These are phyloP conservation scores for Galeopsis tetrahit DNA, from an alignment of 257 asterid species.

Conservation along the genomic window DNA sequence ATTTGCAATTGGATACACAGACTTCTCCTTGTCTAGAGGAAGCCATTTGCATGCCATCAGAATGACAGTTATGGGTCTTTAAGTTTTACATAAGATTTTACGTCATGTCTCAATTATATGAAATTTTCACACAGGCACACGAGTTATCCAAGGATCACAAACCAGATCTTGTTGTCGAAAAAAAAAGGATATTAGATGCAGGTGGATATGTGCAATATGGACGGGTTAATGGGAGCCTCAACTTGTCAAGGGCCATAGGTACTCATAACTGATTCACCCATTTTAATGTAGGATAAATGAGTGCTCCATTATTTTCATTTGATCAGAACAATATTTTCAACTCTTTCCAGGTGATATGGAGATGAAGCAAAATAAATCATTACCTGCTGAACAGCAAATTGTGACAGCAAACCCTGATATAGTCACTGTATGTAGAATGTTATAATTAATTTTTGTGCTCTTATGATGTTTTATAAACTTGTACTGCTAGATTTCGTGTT, in stretches of 20 bases:
- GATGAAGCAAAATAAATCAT: constrained; percentile 93
- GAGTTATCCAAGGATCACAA: constrained; percentile 92
- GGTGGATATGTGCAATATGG: constrained; percentile 94
- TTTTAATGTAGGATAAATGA: constrained; percentile 25
- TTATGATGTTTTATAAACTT: constrained; percentile 6
- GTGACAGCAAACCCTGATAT: constrained; percentile 95
- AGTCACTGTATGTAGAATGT: constrained; percentile 55
- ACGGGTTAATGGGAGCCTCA: constrained; percentile 94
- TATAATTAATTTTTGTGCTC: background rate
- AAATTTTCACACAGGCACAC: constrained; percentile 58
- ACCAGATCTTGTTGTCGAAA: constrained; percentile 78
- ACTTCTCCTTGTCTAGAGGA: background rate
- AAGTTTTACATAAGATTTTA: constrained; percentile 14
- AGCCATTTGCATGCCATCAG: constrained; percentile 24
- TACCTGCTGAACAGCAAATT: constrained; percentile 87
- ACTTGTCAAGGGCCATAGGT: constrained; percentile 97
- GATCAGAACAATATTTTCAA: constrained; percentile 29
- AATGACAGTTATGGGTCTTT: constrained; percentile 12
- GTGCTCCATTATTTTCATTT: constrained; percentile 21
- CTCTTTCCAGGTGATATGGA: constrained; percentile 91
- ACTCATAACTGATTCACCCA: constrained; percentile 30
- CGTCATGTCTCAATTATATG: constrained; percentile 9
- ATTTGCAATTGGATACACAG: no score
- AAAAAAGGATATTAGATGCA: constrained; percentile 81
- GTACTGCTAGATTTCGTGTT: background rate